Evolutionary conservation across 306 rosid species (phyloP).

Genomic region (Glycyrrhiza uralensis): DNA sequence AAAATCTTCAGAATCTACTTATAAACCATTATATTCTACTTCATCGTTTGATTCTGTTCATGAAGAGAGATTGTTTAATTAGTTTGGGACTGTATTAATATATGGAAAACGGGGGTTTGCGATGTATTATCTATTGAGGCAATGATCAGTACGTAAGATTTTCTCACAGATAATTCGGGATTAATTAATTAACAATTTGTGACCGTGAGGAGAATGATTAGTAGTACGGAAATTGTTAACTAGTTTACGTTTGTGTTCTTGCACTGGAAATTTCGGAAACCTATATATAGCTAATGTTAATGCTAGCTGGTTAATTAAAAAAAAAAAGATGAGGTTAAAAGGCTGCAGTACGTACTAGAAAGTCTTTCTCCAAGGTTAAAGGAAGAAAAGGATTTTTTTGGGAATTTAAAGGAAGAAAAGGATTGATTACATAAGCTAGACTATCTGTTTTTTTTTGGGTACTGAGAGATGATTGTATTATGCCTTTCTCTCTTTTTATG

Average conservation of each 20-base stretch:
- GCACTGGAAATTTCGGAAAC: background rate
- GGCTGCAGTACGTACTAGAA: too few relatives aligned
- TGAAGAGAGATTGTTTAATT: too few relatives aligned
- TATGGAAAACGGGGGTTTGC: background rate
- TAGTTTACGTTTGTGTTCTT: background rate
- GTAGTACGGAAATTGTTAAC: background rate
- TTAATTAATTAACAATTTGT: background rate
- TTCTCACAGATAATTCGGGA: too few relatives aligned
- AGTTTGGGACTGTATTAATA: conserved; percentile 6
- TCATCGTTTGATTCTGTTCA: conserved; percentile 17
- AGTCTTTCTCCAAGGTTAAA: background rate
- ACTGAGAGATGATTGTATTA: too few relatives aligned
- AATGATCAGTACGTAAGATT: background rate
- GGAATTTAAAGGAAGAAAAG: background rate
- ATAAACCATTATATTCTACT: background rate
- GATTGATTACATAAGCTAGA: background rate
- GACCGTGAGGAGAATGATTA: background rate
- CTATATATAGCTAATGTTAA: too few relatives aligned
- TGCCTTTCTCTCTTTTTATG: too few relatives aligned
- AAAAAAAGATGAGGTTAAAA: background rate
- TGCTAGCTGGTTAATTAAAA: too few relatives aligned
- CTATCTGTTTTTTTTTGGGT: too few relatives aligned
- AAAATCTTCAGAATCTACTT: conserved; percentile 12
- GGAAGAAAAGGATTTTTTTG: too few relatives aligned
- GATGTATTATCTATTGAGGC: background rate